Evolutionary conservation across 345 rosid genomes (phyloP).

Genomic region (Linum tenue): DNA sequence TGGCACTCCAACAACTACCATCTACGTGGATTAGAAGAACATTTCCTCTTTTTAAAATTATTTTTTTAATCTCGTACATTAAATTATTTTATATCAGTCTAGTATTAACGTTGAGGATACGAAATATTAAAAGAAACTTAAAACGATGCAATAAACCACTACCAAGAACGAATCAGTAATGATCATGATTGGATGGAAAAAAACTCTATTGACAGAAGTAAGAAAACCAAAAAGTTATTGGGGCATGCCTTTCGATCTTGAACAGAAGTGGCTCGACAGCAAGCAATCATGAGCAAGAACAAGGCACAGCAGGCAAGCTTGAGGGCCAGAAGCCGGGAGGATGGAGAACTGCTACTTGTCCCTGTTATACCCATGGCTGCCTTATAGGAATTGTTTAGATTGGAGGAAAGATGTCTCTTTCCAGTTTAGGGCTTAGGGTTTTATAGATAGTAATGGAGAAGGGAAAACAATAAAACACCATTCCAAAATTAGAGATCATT

Average conservation of each 20-base stretch:
- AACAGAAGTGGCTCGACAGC: not conserved
- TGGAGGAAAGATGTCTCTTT: not conserved
- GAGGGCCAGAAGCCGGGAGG: not conserved
- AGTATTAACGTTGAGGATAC: no score
- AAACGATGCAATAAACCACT: no score
- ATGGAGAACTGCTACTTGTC: not conserved
- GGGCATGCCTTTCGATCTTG: not conserved
- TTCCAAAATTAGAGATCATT: not conserved
- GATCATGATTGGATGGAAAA: no score
- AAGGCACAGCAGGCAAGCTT: not conserved
- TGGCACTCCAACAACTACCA: no score
- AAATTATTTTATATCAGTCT: no score
- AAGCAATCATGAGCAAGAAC: not conserved
- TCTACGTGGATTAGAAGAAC: no score
- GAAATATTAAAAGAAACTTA: no score
- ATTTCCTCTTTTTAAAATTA: no score
- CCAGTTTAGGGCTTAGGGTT: not conserved
- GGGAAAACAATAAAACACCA: not conserved
- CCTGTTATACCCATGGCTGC: not conserved
- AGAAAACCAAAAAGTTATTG: no score
- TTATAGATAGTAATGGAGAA: not conserved
- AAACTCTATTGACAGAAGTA: no score
- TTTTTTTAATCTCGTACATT: no score
- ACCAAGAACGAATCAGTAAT: no score
- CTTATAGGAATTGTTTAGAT: not conserved